Evolutionary conservation across 495 filamentous ascomycete genomes (phyloP), one percentile per base, ranked within the genome.

Genomic region (Penicillium longicatenatum): DNA sequence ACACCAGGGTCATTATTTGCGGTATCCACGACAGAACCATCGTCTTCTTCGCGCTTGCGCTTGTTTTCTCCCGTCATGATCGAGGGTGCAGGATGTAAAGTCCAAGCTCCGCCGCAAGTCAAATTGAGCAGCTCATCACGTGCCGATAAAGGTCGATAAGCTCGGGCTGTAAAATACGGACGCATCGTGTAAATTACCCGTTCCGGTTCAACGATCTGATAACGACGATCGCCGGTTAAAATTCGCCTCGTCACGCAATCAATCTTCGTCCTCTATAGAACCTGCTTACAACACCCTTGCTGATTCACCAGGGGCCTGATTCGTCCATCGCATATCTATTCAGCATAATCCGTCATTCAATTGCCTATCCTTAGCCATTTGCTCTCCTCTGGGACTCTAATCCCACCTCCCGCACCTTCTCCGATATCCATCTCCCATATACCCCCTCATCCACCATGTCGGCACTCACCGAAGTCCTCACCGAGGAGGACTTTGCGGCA

Each of bases 381-480:
- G 2, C 3, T 35, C 26, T 14, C 31, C 30, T 35, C 30, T 35
- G 17, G 29, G 48, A 11, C 17, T 21, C n/a, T 51, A 16, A 5
- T 26, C 24, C 29, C 12, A 39, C 4, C 17, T n/a, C 55, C 37
- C 11, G 52, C 55, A 55, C 6, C 39, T 35, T 35, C 53, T 61
- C 42, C 54, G 20, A 57, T 48, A 47, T 57, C 59, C 51, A 52
- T 30, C 47, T 5, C 30, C 39, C 39, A 51, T 37, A 35, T 19
- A 20, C 51, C 31, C 59, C 50, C 61, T 43, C 61, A 58, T 56
- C 22, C 48, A 60, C 56, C 29, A 91, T 91, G 89, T 90, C 89
- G 59, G 82, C 80, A 21, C 79, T 97, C 65, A 81, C 78, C 60
- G 88, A 92, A 71, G 89, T 97, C 75, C 81, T 77, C 47, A 82